Evolutionary conservation across 345 rosid species (phyloP), one percentile per base, ranked within the genome.

Genomic region (Brassica juncea): DNA sequence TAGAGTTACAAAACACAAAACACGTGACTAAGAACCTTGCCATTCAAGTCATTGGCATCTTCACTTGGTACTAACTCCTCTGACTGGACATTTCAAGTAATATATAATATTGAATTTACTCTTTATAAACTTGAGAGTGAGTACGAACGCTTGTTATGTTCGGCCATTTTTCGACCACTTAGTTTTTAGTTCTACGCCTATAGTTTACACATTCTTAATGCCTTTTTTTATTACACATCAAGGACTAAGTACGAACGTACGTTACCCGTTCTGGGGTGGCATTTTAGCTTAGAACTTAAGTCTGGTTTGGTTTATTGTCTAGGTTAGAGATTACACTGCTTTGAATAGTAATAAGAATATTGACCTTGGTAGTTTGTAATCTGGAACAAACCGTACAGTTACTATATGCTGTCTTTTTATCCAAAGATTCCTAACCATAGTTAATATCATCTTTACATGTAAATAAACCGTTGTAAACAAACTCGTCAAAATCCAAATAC

Each of bases 261-360:
- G 7, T 72, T 27, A 72, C 47, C 14, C 11, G 5, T 6, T 59
- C 32, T 14, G 23, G 9, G 39, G 28, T 55, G n/a, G 42, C 42
- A 37, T 57, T 28, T 75, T 25, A 54, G 55, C 34, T 52, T 49
- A 49, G 25, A 54, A n/a, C 47, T 15, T 0, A n/a, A 10, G 66
- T 62, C 21, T 62, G 39, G 35, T 61, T 61, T 3, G 32, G 52
- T 47, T 70, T 6, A 42, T n/a, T n/a, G 55, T n/a, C 55, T 49
- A 80, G 78, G 74, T 68, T 68, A 61, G 82, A 74, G 8, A 61
- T 15, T 25, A 23, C 59, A 60, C 61, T 73, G 25, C 70, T 68
- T 1, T 61, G 28, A 34, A 32, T 8, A 59, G 73, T 66, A 14
- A 52, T 54, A 67, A 42, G 21, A 58, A 79, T 47, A 25, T 49